Base-by-base conservation (phyloP, 805 yeast species). In the Suhomyces xylopsoci region DNA sequence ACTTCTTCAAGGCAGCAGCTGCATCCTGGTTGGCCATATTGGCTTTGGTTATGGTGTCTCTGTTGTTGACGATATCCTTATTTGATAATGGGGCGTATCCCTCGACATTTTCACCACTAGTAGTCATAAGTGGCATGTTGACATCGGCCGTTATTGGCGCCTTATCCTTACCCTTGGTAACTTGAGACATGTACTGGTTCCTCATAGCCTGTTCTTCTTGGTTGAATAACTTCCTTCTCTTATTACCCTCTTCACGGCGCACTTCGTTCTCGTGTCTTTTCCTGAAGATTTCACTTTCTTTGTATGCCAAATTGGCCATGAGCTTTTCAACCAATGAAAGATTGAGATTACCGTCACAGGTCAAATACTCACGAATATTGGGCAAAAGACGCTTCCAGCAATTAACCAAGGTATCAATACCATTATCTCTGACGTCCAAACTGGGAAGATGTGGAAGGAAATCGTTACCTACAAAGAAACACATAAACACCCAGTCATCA, bases 401-500 rank as follows among this genome's bases (percentile, higher is more conserved):
- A 40, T 78, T 80, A 10, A 90, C 85, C 50, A 94, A 72, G 22
- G 81, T 76, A 64, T 93, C 97, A 62, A 94, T 88, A 60, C 97
- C 92, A 63, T 90, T 89, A 68, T 94, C 98, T 60, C 99, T 83
- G 43, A 94, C 97, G 63, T 93, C 97, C 51, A 94, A 79, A 28
- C 96, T 85, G 3, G 99, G 98, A 59, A 94, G 74, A 71, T 93
- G 98, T 1, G 99, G 99, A 62, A 94, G 75, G 79, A 94, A 94
- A 82, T 94, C 99, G 66, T 94, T 94, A 70, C 99, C 99, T 58
- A 93, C 96, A 66, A 94, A 94, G 76, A 94, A 94, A 80, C 98
- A 93, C 92, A 94, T 87, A 60, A 94, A 94, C 14, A 94, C 90
- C 99, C 99, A 94, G 71, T 94, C 99, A 66, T 94, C 99, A 55